Conservation (phyloP, 83 land plant genomes). For the Isoetes engelmannii region DNA sequence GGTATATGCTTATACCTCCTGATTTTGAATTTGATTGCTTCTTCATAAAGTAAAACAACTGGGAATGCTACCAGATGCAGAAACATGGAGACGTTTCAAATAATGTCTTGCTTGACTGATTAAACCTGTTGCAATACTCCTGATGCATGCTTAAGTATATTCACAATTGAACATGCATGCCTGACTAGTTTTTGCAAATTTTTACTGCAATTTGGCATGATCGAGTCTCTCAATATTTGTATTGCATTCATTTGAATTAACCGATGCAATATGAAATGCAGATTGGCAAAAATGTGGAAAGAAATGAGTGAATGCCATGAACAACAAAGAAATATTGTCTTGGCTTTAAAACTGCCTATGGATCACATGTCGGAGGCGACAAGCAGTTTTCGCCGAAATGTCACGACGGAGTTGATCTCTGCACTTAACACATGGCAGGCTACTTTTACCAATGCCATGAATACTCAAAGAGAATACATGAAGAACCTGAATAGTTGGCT, state of each 20-base stretch:
- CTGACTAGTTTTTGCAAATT: background rate
- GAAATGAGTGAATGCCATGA: constrained; percentile 2
- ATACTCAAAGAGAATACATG: constrained; percentile 7
- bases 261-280: constrained; percentile 4
- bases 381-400: background rate
- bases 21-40: background rate
- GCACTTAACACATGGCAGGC: background rate
- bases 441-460: background rate
- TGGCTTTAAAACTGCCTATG: background rate
- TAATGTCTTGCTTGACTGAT: background rate
- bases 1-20: background rate
- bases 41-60: background rate
- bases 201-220: background rate
- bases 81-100: background rate
- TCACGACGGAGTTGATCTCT: background rate
- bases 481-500: background rate
- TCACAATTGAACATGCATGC: background rate
- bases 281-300: constrained; percentile 14
- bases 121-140: background rate
- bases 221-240: background rate
- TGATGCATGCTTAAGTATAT: too few species aligned
- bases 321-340: constrained; percentile 6
- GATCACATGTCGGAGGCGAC: background rate
- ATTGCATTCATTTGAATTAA: background rate
- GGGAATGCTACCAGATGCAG: background rate